These are phyloP conservation scores for Hippophae tibetana DNA, from an alignment of 306 rosid species.

Conservation along the genomic window DNA sequence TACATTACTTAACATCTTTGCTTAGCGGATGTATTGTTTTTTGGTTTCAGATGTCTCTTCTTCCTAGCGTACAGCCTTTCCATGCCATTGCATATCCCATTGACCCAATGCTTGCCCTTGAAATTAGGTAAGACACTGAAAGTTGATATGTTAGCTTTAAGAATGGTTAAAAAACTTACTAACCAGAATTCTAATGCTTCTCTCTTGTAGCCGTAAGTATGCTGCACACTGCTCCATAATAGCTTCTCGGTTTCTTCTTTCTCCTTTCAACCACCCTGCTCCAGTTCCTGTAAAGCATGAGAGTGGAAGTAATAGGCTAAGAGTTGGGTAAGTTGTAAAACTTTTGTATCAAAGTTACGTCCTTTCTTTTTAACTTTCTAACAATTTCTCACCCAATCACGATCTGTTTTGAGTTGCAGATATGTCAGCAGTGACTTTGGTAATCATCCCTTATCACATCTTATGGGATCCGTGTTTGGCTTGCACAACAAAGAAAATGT, in stretches of 20 bases:
- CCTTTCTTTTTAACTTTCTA: not conserved
- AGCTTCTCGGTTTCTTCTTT: constrained; percentile 81
- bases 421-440: constrained; percentile 63
- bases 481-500: constrained; percentile 78
- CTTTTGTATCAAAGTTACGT: not conserved
- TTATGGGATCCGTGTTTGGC: constrained; percentile 96
- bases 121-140: constrained; percentile 52
- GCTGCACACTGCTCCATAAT: constrained; percentile 86
- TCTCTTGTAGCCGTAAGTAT: constrained; percentile 60
- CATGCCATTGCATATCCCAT: constrained; percentile 99
- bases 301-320: constrained; percentile 62
- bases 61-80: constrained; percentile 99
- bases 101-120: constrained; percentile 87
- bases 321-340: constrained; percentile 63
- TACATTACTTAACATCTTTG: not conserved
- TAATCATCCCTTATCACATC: constrained; percentile 71
- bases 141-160: not conserved
- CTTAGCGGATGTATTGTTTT: not conserved
- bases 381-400: not conserved
- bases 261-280: constrained; percentile 70
- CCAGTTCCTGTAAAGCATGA: constrained; percentile 49
- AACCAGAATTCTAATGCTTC: constrained; percentile 16
- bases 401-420: constrained; percentile 24
- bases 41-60: constrained; percentile 74
- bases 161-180: not conserved